Conservation (phyloP, 345 rosid species). For the Brassica nigra region DNA sequence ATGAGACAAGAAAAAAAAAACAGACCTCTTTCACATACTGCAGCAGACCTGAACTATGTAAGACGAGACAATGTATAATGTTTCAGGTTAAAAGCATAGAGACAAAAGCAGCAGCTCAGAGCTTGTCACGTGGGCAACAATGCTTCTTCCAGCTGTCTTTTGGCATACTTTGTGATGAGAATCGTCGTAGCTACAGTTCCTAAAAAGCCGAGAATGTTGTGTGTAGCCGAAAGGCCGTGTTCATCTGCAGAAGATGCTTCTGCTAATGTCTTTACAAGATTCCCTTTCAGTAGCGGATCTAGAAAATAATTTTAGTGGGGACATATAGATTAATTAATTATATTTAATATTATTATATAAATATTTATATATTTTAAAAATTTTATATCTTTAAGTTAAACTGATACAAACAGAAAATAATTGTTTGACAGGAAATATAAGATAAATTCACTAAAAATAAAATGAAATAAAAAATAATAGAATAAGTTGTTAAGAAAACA, state of each 20-base stretch:
- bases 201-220: slow-evolving; percentile 74
- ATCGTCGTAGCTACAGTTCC: slow-evolving; percentile 65
- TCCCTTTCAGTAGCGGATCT: slow-evolving; percentile 34
- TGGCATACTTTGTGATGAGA: slow-evolving; percentile 70
- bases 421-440: too few species aligned
- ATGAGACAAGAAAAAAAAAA: slow-evolving; percentile 16
- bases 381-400: too few species aligned
- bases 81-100: slow-evolving; percentile 15
- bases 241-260: slow-evolving; percentile 81
- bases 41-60: slow-evolving; percentile 25
- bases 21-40: slow-evolving; percentile 32
- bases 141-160: slow-evolving; percentile 70
- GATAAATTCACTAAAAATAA: too few species aligned
- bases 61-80: slow-evolving; percentile 2
- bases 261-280: slow-evolving; percentile 69
- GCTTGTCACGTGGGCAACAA: slow-evolving; percentile 44
- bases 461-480: too few species aligned
- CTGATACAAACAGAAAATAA: too few species aligned
- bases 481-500: too few species aligned
- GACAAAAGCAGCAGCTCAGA: slow-evolving; percentile 20
- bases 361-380: too few species aligned
- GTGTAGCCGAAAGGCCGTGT: slow-evolving; percentile 65
- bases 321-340: too few species aligned
- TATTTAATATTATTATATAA: too few species aligned
- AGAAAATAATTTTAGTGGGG: too few species aligned